Conservation (phyloP, 2,329 filamentous ascomycete genomes). For the Exophiala bonariae region DNA sequence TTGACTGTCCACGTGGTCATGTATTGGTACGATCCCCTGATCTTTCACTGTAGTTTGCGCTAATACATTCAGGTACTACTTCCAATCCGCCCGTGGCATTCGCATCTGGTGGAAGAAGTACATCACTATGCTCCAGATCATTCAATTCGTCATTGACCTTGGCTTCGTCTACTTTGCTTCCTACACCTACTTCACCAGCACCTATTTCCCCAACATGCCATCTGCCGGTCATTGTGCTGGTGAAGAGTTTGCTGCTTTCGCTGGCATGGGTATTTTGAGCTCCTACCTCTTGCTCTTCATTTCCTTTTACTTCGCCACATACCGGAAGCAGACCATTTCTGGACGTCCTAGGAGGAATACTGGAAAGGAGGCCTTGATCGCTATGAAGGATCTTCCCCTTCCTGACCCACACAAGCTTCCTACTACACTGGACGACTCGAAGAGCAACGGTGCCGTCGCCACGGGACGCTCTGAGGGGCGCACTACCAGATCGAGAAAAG, state of each 20-base stretch:
- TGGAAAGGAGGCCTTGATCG: conserved; percentile 81
- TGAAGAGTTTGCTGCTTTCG: conserved; percentile 93
- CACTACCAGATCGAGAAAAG: conserved; percentile 49
- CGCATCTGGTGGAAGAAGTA: conserved; percentile 99
- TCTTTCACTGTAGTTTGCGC: background rate
- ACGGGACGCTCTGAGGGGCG: conserved; percentile 42
- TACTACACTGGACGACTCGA: conserved; percentile 16
- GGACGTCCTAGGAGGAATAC: conserved; percentile 54
- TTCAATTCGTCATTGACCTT: conserved; percentile 95
- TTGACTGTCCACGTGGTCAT: conserved; percentile 94
- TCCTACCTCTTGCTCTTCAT: conserved; percentile 98
- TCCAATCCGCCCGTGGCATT: conserved; percentile 94
- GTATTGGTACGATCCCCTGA: conserved; percentile 80
- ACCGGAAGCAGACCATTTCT: conserved; percentile 65
- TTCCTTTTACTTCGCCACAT: conserved; percentile 96
- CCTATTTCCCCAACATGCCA: conserved; percentile 83
- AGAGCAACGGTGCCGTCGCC: conserved; percentile 35
- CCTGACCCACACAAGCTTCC: conserved; percentile 36
- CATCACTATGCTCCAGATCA: conserved; percentile 96
- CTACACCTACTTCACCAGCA: conserved; percentile 96
- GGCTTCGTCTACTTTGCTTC: conserved; percentile 98
- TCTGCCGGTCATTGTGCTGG: conserved; percentile 85
- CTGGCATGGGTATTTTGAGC: conserved; percentile 86
- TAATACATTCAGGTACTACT: conserved; percentile 99
- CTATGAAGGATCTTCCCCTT: conserved; percentile 74